Base-by-base conservation (phyloP, 2,329 filamentous ascomycete species). In the Epichloe gansuensis region DNA sequence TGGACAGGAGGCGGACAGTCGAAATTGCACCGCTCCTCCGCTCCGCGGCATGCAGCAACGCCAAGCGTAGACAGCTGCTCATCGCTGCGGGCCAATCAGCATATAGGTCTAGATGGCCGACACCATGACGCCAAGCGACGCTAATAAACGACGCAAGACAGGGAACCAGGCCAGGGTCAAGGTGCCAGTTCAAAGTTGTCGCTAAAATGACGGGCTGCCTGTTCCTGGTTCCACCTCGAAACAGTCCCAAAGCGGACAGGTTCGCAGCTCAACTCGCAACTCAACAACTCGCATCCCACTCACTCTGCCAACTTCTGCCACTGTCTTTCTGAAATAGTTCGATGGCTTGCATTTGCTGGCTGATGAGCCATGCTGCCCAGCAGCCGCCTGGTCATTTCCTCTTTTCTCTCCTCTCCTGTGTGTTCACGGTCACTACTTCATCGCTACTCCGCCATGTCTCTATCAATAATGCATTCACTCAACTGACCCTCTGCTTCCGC, bases 11-110 rank as follows among this genome's bases (percentile, higher is more conserved):
- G 47, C 62, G 59, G 61, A 59, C 49, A 40, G 27, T 7, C 36
- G 55, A 51, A 60, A 60, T 65, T 61, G 58, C 53, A 43, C 64
- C 64, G 64, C 52, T 50, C 48, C 56, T 66, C 64, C 64, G 64
- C 51, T 53, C 47, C 53, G 50, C 17, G 38, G 45, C 34, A 7
- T 47, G 47, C 17, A 25, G n/a, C 23, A 5, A 13, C 23, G 27
- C 23, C 23, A 17, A 8, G 17, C 15, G 27, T 23, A 23, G 25
- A 42, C 17, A n/a, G 9, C 8, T 31, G 27, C 11, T 13, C 39
- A 7, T 21, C 27, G 8, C 40, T 21, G 39, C 17, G 5, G 15
- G 31, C 48, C 48, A 50, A 50, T 44, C 48, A 43, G 27, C 40
- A 13, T 21, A 21, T 13, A 31, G 39, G 27, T 5, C 17, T 5